Base-by-base conservation (phyloP, 345 rosid genomes). In the Eucalyptus regnans region DNA sequence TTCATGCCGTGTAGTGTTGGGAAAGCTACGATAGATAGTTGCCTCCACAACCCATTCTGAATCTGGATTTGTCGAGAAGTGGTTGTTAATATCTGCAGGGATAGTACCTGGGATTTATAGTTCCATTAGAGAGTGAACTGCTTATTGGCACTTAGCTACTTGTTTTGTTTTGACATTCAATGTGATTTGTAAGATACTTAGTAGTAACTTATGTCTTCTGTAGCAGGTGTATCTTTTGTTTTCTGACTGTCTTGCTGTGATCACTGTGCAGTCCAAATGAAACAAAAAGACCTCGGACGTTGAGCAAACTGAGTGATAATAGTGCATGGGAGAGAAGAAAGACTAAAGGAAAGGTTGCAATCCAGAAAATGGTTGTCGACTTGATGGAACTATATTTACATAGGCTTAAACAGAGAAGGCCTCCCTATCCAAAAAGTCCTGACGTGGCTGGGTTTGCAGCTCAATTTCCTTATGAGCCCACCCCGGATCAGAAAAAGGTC, bases 321-420 rank as follows among this genome's bases (percentile, higher is more conserved):
- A 94, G 93, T 85, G 93, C 91, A 50, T 97, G 99, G 99, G 97
- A 96, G 92, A 96, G 92, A 93, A 95, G 97, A 92, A 97, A 97
- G 96, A 95, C 95, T 22, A 97, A 97, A 91, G 99, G 99, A 50
- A 97, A 95, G 92, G 96, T 97, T 88, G 98, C 99, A 4, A 96
- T 97, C 88, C 99, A 97, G 93, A 97, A 96, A 92, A 97, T 97
- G 99, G 98, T 96, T 86, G 99, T 97, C 87, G 98, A 96, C 94
- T 93, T 97, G 91, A 96, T 96, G 99, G 99, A 97, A 93, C 93
- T 97, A 43, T 97, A 97, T 93, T 93, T 97, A 88, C 97, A 96
- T 87, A 94, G 99, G 91, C 94, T 97, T 89, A 93, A 94, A 93
- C 99, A 96, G 92, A 96, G 90, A 91, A 93, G 99, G 89, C 93